phyloP scores from a whole-genome alignment of 805 yeast genomes.

The Yarrowia keelungensis region DNA sequence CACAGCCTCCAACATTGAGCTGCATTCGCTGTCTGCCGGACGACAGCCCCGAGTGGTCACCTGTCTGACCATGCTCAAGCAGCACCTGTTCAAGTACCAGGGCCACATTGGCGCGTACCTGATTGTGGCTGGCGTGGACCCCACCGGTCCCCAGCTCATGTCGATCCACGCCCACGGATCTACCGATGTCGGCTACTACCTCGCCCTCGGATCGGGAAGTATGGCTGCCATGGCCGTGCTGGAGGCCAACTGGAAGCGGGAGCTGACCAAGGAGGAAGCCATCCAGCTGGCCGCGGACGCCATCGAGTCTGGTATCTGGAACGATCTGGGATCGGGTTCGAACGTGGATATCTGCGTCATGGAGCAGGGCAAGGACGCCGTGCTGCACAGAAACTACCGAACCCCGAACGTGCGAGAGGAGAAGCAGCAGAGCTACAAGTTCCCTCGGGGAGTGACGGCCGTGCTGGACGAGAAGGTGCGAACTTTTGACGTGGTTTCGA shows the following conservation, averaged over 20 bases:
- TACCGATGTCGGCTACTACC: conserved; percentile 93
- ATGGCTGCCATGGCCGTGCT: conserved; percentile 98
- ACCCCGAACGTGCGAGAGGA: conserved; percentile 88
- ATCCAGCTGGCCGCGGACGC: conserved; percentile 89
- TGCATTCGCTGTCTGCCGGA: conserved; percentile 82
- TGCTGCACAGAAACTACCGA: conserved; percentile 80
- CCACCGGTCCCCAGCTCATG: conserved; percentile 92
- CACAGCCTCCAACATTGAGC: conserved; percentile 86
- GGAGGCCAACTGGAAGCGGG: conserved; percentile 85
- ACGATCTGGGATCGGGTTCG: conserved; percentile 98
- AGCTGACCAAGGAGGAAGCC: conserved; percentile 86
- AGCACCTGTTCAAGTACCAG: conserved; percentile 94
- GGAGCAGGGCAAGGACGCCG: conserved; percentile 83
- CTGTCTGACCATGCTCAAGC: conserved; percentile 90
- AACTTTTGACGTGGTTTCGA: conserved; percentile 65
- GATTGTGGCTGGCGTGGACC: conserved; percentile 97
- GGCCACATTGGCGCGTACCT: conserved; percentile 97
- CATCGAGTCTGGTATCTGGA: conserved; percentile 98
- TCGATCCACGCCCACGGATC: conserved; percentile 98
- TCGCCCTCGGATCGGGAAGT: conserved; percentile 94
- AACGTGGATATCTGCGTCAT: conserved; percentile 97
- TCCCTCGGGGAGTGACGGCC: conserved; percentile 93
- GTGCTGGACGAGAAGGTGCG: conserved; percentile 72
- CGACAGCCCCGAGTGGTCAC: conserved; percentile 94
- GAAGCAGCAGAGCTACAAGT: conserved; percentile 84